Evolutionary conservation across 345 rosid species (phyloP).

Genomic region (Eucalyptus leucophloia): DNA sequence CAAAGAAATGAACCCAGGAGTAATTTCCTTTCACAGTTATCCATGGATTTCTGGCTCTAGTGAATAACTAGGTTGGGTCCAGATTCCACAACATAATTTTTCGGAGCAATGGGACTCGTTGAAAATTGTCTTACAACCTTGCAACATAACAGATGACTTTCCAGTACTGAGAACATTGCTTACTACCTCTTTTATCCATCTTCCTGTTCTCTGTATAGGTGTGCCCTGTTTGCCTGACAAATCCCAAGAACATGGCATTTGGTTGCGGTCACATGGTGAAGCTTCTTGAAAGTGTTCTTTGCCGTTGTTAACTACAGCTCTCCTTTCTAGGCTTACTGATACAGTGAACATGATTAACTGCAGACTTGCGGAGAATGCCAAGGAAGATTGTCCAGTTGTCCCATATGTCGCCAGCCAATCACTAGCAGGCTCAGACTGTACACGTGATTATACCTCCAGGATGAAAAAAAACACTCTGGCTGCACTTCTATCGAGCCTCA

Average conservation of each 20-base stretch:
- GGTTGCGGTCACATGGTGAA: conserved; percentile 64
- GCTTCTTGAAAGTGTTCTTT: neutral
- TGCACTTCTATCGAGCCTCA: neutral
- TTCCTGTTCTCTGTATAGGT: conserved; percentile 23
- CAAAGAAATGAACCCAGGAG: neutral
- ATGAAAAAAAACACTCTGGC: neutral
- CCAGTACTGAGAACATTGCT: neutral
- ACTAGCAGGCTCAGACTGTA: neutral
- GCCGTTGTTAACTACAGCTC: neutral
- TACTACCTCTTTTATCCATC: neutral
- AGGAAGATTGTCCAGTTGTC: neutral
- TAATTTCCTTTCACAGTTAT: neutral
- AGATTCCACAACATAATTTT: neutral
- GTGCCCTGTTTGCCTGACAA: conserved; percentile 74
- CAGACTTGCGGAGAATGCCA: neutral
- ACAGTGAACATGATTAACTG: neutral
- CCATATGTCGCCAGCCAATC: neutral
- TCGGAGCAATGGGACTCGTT: neutral
- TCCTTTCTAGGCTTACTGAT: neutral
- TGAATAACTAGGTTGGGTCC: neutral
- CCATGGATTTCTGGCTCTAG: neutral
- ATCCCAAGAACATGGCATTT: conserved; percentile 82
- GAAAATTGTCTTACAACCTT: neutral
- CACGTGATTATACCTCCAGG: neutral
- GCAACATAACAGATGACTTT: neutral